A percentile compares a stretch with the other conserved stretches of the same genome.
Conservation (phyloP, 148 eudicot species). For the Vaccinium corymbosum region DNA sequence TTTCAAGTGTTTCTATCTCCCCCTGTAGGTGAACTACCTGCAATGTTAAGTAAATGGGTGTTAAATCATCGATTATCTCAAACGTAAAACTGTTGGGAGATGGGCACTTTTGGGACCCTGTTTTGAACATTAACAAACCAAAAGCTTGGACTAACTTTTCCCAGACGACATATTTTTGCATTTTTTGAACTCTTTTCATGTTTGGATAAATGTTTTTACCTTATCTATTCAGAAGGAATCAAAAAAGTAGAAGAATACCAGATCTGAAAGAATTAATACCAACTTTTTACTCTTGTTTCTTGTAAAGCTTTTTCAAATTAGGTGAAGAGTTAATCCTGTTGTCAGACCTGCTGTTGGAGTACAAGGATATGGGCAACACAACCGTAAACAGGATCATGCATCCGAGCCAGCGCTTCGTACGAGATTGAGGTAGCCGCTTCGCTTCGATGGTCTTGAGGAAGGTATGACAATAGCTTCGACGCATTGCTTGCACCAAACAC, state of each 20-base stretch:
- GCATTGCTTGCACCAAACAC: constrained; percentile 89
- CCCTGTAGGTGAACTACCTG: constrained; percentile 67
- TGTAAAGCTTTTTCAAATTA: neutral
- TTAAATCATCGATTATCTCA: neutral
- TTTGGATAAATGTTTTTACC: neutral
- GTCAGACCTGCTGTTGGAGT: constrained; percentile 64
- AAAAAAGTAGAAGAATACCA: neutral
- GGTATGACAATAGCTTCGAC: constrained; percentile 51
- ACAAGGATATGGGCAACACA: constrained; percentile 72
- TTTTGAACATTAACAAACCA: neutral
- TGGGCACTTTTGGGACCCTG: neutral
- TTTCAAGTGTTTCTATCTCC: constrained; percentile 57
- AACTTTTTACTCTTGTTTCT: neutral
- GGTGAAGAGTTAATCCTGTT: neutral
- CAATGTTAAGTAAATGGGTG: neutral
- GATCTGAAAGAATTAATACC: neutral
- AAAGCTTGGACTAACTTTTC: neutral
- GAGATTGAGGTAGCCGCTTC: constrained; percentile 65
- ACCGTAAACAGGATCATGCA: constrained; percentile 74
- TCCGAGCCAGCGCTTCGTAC: constrained; percentile 74
- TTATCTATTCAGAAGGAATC: neutral
- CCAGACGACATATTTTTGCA: too few species aligned
- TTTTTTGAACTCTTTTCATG: neutral
- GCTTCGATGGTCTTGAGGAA: constrained; percentile 46
- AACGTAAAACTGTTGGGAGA: neutral